Percentiles rank a stretch among this genome's conserved stretches.
phyloP scores from a whole-genome alignment of 108 stramenopile genomes.

The Mediolabrus comicus region DNA sequence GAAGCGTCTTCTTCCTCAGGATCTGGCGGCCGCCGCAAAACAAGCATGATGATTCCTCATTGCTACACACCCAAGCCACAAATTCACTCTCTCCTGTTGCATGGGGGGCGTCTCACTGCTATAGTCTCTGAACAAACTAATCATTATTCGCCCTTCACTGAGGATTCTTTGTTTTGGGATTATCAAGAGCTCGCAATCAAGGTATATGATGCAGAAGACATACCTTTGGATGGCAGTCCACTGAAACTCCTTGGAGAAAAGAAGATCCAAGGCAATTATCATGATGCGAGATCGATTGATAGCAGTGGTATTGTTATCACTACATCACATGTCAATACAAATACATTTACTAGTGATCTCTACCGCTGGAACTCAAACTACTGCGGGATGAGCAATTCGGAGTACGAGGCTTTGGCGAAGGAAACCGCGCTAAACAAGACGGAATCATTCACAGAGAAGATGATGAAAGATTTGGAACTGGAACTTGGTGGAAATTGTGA shows the following conservation, averaged over 20 bases:
- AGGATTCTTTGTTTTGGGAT: conserved; percentile 11
- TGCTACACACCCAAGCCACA: conserved; percentile 51
- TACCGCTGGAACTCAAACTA: conserved; percentile 34
- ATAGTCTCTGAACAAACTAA: conserved; percentile 34
- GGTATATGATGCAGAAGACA: conserved; percentile 38
- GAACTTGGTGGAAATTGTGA: conserved; percentile 28
- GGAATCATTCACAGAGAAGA: conserved; percentile 25
- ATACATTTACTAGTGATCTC: conserved; percentile 19
- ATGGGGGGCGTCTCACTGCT: conserved; percentile 39
- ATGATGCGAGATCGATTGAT: conserved; percentile 33
- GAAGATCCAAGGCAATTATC: conserved; percentile 31
- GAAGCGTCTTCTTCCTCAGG: conserved; percentile 6
- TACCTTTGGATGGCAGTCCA: conserved; percentile 41
- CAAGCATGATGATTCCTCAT: neutral
- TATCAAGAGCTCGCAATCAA: conserved; percentile 18
- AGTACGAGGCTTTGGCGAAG: conserved; percentile 35
- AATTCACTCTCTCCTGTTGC: conserved; percentile 35
- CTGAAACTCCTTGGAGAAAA: conserved; percentile 39
- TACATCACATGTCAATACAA: conserved; percentile 34
- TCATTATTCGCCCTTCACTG: conserved; percentile 10
- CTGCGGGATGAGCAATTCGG: conserved; percentile 38
- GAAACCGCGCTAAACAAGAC: conserved; percentile 35
- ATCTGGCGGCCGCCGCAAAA: neutral
- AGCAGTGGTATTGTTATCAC: conserved; percentile 23
- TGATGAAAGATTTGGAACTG: conserved; percentile 39